Conservation (phyloP, 2,329 filamentous ascomycete species). For the Aspergillus pseudoterreus region DNA sequence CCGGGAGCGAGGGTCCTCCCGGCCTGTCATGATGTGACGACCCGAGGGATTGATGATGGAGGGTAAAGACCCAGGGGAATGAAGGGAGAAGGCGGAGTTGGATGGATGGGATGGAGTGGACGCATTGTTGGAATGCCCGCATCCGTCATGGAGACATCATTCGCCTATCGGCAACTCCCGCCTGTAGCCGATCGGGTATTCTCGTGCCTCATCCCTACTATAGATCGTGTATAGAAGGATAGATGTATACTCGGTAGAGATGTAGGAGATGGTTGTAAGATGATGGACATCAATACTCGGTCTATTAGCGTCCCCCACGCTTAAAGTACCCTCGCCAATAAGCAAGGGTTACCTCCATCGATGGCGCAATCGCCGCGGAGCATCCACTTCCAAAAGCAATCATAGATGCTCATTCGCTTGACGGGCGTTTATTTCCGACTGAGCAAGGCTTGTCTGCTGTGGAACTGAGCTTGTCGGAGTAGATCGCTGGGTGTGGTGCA, state of each 20-base stretch:
- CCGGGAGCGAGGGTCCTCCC: background rate
- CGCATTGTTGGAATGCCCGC: background rate
- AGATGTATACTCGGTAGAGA: too few relatives aligned
- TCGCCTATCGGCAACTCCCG: background rate
- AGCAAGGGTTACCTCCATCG: background rate
- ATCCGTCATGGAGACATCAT: background rate
- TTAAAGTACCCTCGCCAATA: constrained; percentile 1
- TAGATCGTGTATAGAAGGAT: background rate
- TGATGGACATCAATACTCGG: too few relatives aligned
- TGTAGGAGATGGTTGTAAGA: too few relatives aligned
- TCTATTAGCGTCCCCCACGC: background rate
- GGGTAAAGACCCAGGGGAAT: too few relatives aligned
- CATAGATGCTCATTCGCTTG: too few relatives aligned
- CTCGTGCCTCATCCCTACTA: background rate
- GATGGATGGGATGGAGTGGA: background rate
- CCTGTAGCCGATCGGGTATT: background rate
- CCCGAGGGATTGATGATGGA: background rate
- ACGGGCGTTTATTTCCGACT: too few relatives aligned
- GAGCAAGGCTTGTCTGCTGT: too few relatives aligned
- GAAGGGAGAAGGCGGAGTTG: background rate
- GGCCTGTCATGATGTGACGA: background rate
- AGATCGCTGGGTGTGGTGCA: too few relatives aligned
- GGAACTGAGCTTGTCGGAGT: too few relatives aligned
- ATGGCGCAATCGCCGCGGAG: constrained; percentile 7
- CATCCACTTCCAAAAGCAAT: background rate